Evolutionary conservation across 2,329 filamentous ascomycete genomes (phyloP), one percentile per base, ranked within the genome.

Genomic region (Epichloe scottii): DNA sequence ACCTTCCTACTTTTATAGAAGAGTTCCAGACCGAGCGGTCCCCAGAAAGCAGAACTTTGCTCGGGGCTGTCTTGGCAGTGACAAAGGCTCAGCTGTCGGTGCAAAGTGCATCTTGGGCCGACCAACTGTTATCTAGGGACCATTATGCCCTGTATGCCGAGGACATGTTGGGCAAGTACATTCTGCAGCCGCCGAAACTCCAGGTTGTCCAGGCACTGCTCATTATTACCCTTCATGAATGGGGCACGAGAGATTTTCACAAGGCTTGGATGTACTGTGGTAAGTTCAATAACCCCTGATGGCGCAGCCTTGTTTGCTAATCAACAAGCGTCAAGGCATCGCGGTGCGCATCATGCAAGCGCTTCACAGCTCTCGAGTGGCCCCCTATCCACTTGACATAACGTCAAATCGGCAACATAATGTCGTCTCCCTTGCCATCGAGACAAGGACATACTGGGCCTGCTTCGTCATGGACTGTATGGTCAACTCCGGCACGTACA

Each of bases 401-500:
- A 55, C 56, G 3, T 49, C 53, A 2, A 56, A 56, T n/a, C 51
- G 51, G 3, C 50, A 55, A 21, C 53, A 57, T 3, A 53, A 63
- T 17, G 30, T 56, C 34, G 39, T 61, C 6, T 57, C 60, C 4
- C 55, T 59, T 0, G 62, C 66, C 0, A 63, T 67, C 3, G 63
- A 70, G 38, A 68, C 66, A 2, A 57, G 70, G 1, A 71, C 70
- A 0, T 71, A 70, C 42, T 73, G 71, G 71, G 65, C 65, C 0
- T 73, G 71, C 53, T 72, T 71, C 49, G 65, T 74, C 33, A 67
- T 73, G 62, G 70, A 72, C 51, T 67, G 70, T 10, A 66, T 71
- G 48, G 63, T 73, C 38, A 68, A 68, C 38, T 71, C 68, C 2
- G 69, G 69, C 0, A 70, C 65, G 0, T 68, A 68, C 23, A 66